phyloP scores from a whole-genome alignment of 2,329 filamentous ascomycete species.

The Venturia pyrina region DNA sequence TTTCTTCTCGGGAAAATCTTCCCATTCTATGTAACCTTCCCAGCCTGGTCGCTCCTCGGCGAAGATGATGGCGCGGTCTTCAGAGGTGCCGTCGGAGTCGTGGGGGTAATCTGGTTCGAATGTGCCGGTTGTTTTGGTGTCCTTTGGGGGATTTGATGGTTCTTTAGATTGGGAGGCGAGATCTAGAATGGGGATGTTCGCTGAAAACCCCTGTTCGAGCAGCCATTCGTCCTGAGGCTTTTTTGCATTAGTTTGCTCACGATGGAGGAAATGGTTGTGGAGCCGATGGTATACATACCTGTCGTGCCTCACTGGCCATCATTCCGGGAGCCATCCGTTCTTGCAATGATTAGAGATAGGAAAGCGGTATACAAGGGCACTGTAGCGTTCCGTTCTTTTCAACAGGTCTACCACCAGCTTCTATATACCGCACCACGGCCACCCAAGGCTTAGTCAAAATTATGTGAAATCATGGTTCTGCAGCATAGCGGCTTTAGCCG shows the following conservation, averaged over 20 bases:
- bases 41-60: constrained; percentile 36
- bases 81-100: constrained; percentile 32
- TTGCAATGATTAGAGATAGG: background rate
- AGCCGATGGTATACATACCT: background rate
- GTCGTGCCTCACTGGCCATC: background rate
- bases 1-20: constrained; percentile 59
- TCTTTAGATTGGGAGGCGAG: constrained; percentile 24
- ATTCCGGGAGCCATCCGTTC: background rate
- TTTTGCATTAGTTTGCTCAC: background rate
- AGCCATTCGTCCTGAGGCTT: constrained; percentile 40
- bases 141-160: constrained; percentile 14
- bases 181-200: constrained; percentile 38
- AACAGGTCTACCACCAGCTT: no score
- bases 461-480: background rate
- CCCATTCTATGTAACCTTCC: constrained; percentile 56
- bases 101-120: constrained; percentile 16
- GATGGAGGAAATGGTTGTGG: background rate
- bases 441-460: background rate
- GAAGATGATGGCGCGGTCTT: constrained; percentile 34
- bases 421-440: background rate
- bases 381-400: no score
- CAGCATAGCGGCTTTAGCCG: background rate
- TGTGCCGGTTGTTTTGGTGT: constrained; percentile 23
- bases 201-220: constrained; percentile 41
- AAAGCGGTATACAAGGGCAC: background rate